Conservation (phyloP, 768 basidiomycete genomes). For the Kwoniella sp. region DNA sequence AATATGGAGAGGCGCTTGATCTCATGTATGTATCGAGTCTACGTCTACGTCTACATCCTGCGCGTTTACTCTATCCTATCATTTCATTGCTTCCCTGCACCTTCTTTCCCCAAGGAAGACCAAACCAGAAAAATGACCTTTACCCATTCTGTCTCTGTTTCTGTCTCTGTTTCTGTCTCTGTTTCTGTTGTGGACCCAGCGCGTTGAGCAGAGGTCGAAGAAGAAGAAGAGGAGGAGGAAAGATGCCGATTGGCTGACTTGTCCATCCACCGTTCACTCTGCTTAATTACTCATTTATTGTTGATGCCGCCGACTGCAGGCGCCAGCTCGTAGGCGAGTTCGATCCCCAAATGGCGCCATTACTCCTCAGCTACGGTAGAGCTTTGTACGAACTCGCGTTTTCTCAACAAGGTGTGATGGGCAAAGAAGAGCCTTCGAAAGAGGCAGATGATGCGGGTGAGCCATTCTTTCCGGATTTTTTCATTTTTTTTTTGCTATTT, state of each 20-base stretch:
- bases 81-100: too few species aligned
- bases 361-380: slow-evolving; percentile 89
- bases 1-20: slow-evolving; percentile 53
- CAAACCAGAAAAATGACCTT: too few species aligned
- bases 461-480: neutral
- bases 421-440: slow-evolving; percentile 72
- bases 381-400: slow-evolving; percentile 92
- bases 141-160: too few species aligned
- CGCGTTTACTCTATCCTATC: neutral
- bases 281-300: too few species aligned
- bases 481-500: too few species aligned
- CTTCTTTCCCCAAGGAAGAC: too few species aligned
- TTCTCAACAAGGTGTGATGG: slow-evolving; percentile 78
- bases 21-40: slow-evolving; percentile 42
- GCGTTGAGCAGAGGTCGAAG: too few species aligned
- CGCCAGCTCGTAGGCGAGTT: slow-evolving; percentile 66
- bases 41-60: neutral
- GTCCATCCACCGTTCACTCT: too few species aligned
- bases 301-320: slow-evolving; percentile 29
- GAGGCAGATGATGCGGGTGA: slow-evolving; percentile 45
- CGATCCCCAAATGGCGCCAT: slow-evolving; percentile 78
- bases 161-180: too few species aligned
- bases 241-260: too few species aligned
- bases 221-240: too few species aligned
- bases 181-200: too few species aligned